Evolutionary conservation across 805 yeast genomes (phyloP), one percentile per base, ranked within the genome.

Genomic region (Pichia cabralensis): DNA sequence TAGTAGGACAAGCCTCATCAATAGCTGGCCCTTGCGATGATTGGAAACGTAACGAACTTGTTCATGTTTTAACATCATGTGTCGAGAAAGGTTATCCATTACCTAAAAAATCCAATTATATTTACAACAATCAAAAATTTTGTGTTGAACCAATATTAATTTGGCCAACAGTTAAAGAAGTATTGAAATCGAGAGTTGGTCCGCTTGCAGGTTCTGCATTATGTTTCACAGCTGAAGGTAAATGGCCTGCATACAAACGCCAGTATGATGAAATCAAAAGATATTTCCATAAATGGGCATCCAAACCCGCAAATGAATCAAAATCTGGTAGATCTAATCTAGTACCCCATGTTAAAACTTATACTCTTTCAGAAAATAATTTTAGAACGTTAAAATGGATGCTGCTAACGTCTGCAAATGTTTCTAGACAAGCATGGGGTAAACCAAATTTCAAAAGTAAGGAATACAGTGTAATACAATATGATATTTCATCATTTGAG

Each of bases 361-460:
- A 80, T 45, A 48, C 72, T 38, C 65, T 72, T 42, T 67, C 77
- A 10, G 67, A 66, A 4, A 74, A 73, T 43, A 47, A 64, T 32
- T 71, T 67, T 53, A 45, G 55, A 23, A 57, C 71, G 3, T 50
- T 80, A 5, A 67, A 71, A 33, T 84, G 94, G 94, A 67, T 76
- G 14, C 52, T 80, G 6, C 62, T 80, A 49, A 80, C 92, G 0
- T 77, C 86, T 31, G 80, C 84, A 22, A 84, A 84, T 48, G 48
- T 82, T 26, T 77, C 88, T 22, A 71, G 71, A 35, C 80, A 74
- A 40, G 95, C 94, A 1, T 84, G 95, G 95, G 95, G 95, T 0
- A n/a, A n/a, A n/a, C n/a, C n/a, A n/a, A n/a, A n/a, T n/a, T n/a
- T n/a, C n/a, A 56, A 50, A 5, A 58, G 60, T 12, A 45, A 50